phyloP scores from a whole-genome alignment of 306 rosid genomes.

The Cicer yamashitae region DNA sequence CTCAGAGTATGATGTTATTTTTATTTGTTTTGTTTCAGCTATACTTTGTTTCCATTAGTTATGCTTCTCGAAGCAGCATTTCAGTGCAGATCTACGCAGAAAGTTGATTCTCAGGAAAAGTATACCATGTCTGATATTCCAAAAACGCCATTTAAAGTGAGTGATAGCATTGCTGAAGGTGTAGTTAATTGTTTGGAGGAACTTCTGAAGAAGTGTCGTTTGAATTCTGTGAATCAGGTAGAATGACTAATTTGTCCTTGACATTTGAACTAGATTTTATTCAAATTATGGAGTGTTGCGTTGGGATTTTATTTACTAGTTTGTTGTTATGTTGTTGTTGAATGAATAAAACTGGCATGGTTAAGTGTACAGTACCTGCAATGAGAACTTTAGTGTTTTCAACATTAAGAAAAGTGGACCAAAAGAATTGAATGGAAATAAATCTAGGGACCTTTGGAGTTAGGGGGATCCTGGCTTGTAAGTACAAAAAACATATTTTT shows the following conservation, averaged over 20 bases:
- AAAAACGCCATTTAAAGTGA: constrained; percentile 56
- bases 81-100: constrained; percentile 66
- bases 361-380: background rate
- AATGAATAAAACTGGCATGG: background rate
- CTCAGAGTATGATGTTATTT: background rate
- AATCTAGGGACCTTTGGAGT: constrained; percentile 1
- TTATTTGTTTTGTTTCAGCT: constrained; percentile 54
- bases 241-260: constrained; percentile 44
- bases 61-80: constrained; percentile 81
- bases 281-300: background rate
- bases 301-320: constrained; percentile 6
- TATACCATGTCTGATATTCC: constrained; percentile 35
- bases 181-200: constrained; percentile 83
- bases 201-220: constrained; percentile 75
- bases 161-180: constrained; percentile 87
- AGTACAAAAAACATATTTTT: background rate
- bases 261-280: constrained; percentile 26
- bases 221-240: constrained; percentile 91
- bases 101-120: constrained; percentile 63
- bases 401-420: constrained; percentile 8
- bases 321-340: constrained; percentile 7
- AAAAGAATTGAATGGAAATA: constrained; percentile 8
- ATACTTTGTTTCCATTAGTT: constrained; percentile 81
- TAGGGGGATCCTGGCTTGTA: background rate
- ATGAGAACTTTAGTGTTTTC: constrained; percentile 5